Base-by-base conservation (phyloP, 1,284 basidiomycete species). In the Cystobasidium sp. region DNA sequence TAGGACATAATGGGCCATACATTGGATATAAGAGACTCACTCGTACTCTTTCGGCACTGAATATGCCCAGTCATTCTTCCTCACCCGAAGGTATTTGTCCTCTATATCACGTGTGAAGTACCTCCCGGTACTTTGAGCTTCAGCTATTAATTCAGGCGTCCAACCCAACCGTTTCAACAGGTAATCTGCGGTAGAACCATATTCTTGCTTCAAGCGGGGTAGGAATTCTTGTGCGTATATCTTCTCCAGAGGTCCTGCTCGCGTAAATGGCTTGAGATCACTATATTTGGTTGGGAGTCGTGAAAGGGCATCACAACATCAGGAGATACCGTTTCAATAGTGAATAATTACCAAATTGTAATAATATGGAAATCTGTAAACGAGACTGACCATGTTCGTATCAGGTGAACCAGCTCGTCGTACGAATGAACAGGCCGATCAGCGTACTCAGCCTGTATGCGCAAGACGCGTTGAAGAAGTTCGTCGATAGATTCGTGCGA, bases 21-120 rank as follows among this genome's bases (percentile, higher is more conserved):
- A 56, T 5, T 14, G 18, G 31, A 1, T 39, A 31, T 22, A 8
- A 43, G 24, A 31, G 6, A 43, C 70, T 20, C 31, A 73, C 70
- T 65, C 62, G 44, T 62, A 73, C 7, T 66, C 70, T n/a, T 59
- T 65, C 8, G 70, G 70, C 1, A 73, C 58, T 10, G 62, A 65
- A 41, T 73, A 73, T 3, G 62, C 49, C 70, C 70, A 73, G 55
- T 73, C 70, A 43, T 73, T 73, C 3, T 39, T 20, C 20, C 62
- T 44, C 6, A 73, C 53, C 1, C 62, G 61, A n/a, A 53, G 18
- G 44, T 73, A 65, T 20, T 51, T 65, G 7, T 44, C 31, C 8
- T 66, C 70, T 24, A 73, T 73, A 47, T 66, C 39, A 31, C 63
- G 62, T 41, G 62, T 73, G 44, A 73, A 73, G 22, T 56, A 66